Evolutionary conservation across 2,329 filamentous ascomycete species (phyloP), one percentile per base, ranked within the genome.

Genomic region (Paramyrothecium sp.): DNA sequence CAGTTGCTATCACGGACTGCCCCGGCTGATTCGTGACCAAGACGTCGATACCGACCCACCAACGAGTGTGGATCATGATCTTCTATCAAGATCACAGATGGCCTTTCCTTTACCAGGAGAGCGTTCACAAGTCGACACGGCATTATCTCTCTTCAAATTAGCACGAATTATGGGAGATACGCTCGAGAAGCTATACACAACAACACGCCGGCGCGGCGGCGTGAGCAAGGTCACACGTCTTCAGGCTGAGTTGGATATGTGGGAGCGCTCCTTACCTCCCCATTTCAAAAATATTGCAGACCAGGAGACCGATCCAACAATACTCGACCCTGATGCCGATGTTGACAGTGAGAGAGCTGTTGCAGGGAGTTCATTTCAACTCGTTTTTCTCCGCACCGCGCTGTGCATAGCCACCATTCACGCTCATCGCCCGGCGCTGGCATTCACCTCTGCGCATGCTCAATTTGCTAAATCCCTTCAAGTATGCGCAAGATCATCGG

Each of bases 31-130:
- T 34, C 61, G 64, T 7, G 63, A 68, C 20, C 63, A 65, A 44
- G 65, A 67, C 17, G 65, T 67, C 3, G 65, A 68, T 23, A 65
- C 65, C 0, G 65, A 68, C 34, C 55, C 65, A 2, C 65, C 66
- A 4, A 65, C 59, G 13, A 58, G 63, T 13, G 57, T 67, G 2
- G 64, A 68, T 19, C 63, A 67, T 41, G 63, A 66, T 19, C 63
- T 66, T 1, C 30, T 68, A 2, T 64, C 65, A 2, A 56, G 59
- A 16, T 60, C 64, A 7, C 60, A 62, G 5, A 57, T 67, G 13
- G 55, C 61, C 1, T 68, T 68, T 17, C 65, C 66, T 19, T 22
- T 68, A 7, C 66, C 65, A 1, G 65, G 64, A 12, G 66, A 68
- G 10, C 34, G 56, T 2, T 63, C 65, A 1, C 65, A 67, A n/a